Conservation (phyloP, 352 stramenopile genomes). For the Phytophthora fragariaefolia region DNA sequence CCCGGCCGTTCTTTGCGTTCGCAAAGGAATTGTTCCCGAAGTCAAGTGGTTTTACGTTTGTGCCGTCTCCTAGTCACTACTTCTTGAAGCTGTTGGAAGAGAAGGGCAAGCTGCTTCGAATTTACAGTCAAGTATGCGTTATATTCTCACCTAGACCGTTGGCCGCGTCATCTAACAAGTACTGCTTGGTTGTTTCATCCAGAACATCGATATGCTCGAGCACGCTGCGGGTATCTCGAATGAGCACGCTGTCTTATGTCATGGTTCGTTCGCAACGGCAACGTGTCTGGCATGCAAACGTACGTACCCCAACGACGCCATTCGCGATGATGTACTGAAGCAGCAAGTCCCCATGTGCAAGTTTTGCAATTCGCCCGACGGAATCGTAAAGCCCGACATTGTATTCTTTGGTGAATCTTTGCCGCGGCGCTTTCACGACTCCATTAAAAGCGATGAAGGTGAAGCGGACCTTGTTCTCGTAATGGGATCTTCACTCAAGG, state of each 20-base stretch:
- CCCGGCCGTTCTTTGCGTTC: constrained; percentile 97
- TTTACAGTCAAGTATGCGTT: constrained; percentile 87
- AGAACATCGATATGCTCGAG: constrained; percentile 99
- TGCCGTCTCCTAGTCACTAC: constrained; percentile 93
- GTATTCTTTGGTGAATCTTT: constrained; percentile 98
- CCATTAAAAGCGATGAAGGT: constrained; percentile 79
- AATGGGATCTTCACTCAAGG: constrained; percentile 98
- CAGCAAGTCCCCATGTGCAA: constrained; percentile 83
- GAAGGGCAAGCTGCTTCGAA: constrained; percentile 92
- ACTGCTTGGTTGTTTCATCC: constrained; percentile 20
- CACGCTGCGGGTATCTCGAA: constrained; percentile 91
- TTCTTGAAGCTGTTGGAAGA: constrained; percentile 95
- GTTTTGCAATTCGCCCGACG: constrained; percentile 71
- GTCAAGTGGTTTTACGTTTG: constrained; percentile 82
- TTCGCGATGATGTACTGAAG: constrained; percentile 84
- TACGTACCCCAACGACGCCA: constrained; percentile 83
- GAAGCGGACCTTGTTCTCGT: constrained; percentile 97
- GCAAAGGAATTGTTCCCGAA: constrained; percentile 90
- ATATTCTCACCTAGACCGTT: neutral
- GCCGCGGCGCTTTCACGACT: constrained; percentile 89
- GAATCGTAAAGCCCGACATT: constrained; percentile 98
- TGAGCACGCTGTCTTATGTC: constrained; percentile 93
- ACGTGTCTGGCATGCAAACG: constrained; percentile 92
- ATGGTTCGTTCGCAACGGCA: constrained; percentile 94
- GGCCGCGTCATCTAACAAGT: neutral